Base-by-base conservation (phyloP, 2,329 filamentous ascomycete species). In the Elsinoe perseae region DNA sequence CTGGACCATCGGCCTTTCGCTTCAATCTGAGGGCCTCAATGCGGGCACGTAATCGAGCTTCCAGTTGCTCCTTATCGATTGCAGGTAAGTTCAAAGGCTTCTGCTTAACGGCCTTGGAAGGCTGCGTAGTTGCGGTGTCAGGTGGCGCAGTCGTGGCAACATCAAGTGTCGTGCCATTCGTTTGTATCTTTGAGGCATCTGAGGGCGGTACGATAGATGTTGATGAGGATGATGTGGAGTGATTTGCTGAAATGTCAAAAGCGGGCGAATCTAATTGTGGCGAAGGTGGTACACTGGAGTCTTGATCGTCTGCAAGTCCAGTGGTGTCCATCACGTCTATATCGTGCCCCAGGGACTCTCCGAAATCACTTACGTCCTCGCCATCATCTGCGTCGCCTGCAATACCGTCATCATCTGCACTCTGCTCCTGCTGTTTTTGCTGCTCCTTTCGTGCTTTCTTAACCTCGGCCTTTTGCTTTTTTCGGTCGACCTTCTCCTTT, bases 21-120 rank as follows among this genome's bases (percentile, higher is more conserved):
- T 84, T 84, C 8, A 88, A 87, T 58, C 92, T 87, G 50, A 97
- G 82, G 44, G 85, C 85, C 63, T 93, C 88, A 56, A 98, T 90
- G 60, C 84, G 87, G 63, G 87, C 87, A 57, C 87, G 84, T 52
- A 98, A 78, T 43, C 91, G 85, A 57, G 85, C 83, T 65, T 87
- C 84, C 46, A 95, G 81, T 23, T 85, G 82, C 59, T 88, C 83
- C 40, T 85, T 85, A 66, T 91, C 85, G 60, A 83, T 76, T 56
- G 85, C 85, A 58, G 72, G 75, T 50, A 66, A 64, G 63, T 68
- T 64, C 63, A 60, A 48, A 21, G 57, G 54, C 21, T 58, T 58
- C 25, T 56, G 57, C 32, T 59, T 66, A 57, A 59, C 65, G 43
- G 50, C 32, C 50, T 66, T 66, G 18, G 63, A 9, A 18, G 44